phyloP scores from a whole-genome alignment of 176 grass and related monocot species.

The Pontederia crassipes region DNA sequence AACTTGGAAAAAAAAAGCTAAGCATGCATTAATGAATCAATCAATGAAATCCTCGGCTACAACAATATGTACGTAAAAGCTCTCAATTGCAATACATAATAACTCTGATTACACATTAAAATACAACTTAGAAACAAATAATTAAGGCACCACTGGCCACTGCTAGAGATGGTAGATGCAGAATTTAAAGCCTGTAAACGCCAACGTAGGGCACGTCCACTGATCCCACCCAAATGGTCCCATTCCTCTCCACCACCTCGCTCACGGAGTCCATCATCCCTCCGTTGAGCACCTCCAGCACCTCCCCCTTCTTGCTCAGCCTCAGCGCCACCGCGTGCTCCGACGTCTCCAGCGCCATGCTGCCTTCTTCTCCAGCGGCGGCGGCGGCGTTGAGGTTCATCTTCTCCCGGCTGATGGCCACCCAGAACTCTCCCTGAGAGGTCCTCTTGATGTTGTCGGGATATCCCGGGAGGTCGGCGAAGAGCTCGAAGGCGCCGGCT shows the following conservation, averaged over 20 bases:
- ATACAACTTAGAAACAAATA: no score
- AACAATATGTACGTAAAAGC: no score
- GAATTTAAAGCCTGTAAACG: slow-evolving; percentile 2
- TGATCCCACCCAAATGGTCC: slow-evolving; percentile 67
- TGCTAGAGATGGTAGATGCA: no score
- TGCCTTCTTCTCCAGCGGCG: not conserved
- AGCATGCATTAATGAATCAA: no score
- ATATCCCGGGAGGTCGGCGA: slow-evolving; percentile 67
- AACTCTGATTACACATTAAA: no score
- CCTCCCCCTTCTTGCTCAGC: slow-evolving; percentile 25
- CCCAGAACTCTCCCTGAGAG: slow-evolving; percentile 48
- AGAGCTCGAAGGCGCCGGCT: slow-evolving; percentile 28
- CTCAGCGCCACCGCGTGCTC: slow-evolving; percentile 43
- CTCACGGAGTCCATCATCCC: slow-evolving; percentile 33
- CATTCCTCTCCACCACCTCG: slow-evolving; percentile 55
- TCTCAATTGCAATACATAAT: no score
- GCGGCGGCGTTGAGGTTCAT: not conserved
- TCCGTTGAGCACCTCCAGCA: slow-evolving; percentile 37
- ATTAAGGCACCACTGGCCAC: no score
- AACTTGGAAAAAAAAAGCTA: no score
- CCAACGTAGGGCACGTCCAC: slow-evolving; percentile 57
- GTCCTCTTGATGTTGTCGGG: slow-evolving; percentile 68
- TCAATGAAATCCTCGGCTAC: no score
- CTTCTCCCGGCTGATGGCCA: slow-evolving; percentile 55
- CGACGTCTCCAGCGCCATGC: not conserved